Conservation (phyloP, 2,329 filamentous ascomycete species). For the Bipolaris sorokiniana region DNA sequence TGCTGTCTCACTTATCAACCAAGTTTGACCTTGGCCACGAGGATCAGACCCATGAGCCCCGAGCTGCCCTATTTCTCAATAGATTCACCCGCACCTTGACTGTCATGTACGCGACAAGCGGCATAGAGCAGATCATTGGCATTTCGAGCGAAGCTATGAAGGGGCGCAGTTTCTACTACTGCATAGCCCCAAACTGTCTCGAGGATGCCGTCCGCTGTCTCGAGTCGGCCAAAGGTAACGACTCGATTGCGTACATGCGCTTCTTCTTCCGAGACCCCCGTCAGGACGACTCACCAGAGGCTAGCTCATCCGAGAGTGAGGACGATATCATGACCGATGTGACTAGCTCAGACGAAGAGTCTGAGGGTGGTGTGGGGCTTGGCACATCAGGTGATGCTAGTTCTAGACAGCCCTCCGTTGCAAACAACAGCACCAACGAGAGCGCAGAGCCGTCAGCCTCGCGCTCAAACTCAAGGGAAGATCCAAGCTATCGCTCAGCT, state of each 20-base stretch:
- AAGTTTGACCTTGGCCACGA: slow-evolving; percentile 70
- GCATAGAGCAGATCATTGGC: slow-evolving; percentile 76
- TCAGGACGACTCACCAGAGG: slow-evolving; percentile 51
- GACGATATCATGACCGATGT: slow-evolving; percentile 57
- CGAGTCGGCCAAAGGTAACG: slow-evolving; percentile 86
- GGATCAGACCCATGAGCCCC: slow-evolving; percentile 71
- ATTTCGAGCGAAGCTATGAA: slow-evolving; percentile 71
- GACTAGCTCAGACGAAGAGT: slow-evolving; percentile 56
- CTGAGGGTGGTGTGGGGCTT: slow-evolving; percentile 55
- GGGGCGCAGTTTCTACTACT: slow-evolving; percentile 85
- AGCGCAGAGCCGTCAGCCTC: slow-evolving; percentile 30
- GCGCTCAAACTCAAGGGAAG: slow-evolving; percentile 56
- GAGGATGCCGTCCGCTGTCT: slow-evolving; percentile 77
- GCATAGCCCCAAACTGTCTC: slow-evolving; percentile 78
- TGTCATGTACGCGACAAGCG: slow-evolving; percentile 85
- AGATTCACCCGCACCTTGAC: slow-evolving; percentile 82
- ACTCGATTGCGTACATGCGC: slow-evolving; percentile 87
- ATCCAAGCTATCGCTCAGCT: slow-evolving; percentile 38
- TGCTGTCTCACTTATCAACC: slow-evolving; percentile 82
- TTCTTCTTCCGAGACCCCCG: slow-evolving; percentile 83
- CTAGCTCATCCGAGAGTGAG: slow-evolving; percentile 55
- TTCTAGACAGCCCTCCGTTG: slow-evolving; percentile 29
- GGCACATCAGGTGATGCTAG: slow-evolving; percentile 26
- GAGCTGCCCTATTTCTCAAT: slow-evolving; percentile 84
- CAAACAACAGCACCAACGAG: slow-evolving; percentile 23